phyloP scores from a whole-genome alignment of 2,329 filamentous ascomycete genomes.

The Microdochium trichocladiopsis region DNA sequence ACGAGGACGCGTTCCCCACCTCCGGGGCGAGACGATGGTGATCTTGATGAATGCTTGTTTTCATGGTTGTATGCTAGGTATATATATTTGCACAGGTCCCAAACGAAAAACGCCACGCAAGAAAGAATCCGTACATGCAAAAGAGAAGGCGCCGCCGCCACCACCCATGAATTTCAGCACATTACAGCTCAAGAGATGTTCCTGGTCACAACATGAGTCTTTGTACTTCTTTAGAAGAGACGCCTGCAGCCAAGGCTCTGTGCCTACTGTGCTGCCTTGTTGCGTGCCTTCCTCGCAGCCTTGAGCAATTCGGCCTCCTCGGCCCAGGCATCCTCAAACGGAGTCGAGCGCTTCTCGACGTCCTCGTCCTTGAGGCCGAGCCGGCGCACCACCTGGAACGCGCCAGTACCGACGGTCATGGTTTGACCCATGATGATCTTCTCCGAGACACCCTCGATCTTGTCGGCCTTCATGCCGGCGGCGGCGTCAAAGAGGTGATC shows the following conservation, averaged over 20 bases:
- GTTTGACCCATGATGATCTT: conserved; percentile 98
- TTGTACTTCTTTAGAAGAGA: too few relatives aligned
- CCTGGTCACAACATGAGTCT: too few relatives aligned
- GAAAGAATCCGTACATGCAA: too few relatives aligned
- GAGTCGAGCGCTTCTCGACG: conserved; percentile 50
- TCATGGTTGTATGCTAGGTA: too few relatives aligned
- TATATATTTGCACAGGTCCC: too few relatives aligned
- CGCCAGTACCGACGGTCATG: conserved; percentile 84
- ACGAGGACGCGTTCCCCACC: too few relatives aligned
- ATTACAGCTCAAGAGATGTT: too few relatives aligned
- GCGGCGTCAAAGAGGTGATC: conserved; percentile 96
- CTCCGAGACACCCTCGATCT: conserved; percentile 88
- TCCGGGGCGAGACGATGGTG: too few relatives aligned
- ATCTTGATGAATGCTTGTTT: too few relatives aligned
- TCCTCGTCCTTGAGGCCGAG: conserved; percentile 59
- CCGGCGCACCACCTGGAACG: conserved; percentile 79
- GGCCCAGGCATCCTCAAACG: conserved; percentile 66
- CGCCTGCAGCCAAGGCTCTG: not conserved
- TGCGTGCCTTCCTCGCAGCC: not conserved
- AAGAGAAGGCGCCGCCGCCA: too few relatives aligned
- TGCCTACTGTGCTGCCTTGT: not conserved
- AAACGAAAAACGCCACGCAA: too few relatives aligned
- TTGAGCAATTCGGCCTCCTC: conserved; percentile 17
- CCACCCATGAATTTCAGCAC: too few relatives aligned
- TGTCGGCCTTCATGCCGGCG: conserved; percentile 83